A percentile compares a stretch with the other conserved stretches of the same genome.
phyloP scores from a whole-genome alignment of 306 rosid species.

The Quillaja saponaria region DNA sequence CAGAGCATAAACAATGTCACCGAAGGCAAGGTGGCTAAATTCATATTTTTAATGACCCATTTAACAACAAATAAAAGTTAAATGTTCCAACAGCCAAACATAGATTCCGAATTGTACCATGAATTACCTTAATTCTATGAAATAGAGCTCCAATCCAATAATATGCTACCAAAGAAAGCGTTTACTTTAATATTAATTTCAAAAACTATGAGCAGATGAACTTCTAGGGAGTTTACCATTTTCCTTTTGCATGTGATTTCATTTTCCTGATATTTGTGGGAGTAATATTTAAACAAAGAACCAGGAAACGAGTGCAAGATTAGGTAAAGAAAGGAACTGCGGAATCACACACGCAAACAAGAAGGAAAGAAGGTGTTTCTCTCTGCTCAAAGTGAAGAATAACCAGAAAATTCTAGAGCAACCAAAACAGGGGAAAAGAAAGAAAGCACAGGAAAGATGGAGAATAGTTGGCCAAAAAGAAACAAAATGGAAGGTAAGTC shows the following conservation, averaged over 20 bases:
- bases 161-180: conserved; percentile 19
- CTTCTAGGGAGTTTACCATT: conserved; percentile 23
- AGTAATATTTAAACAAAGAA: conserved; percentile 7
- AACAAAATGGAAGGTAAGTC: too few species aligned
- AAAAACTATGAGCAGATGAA: conserved; percentile 29
- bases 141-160: conserved; percentile 27
- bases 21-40: conserved; percentile 29
- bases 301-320: conserved; percentile 9
- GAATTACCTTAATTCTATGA: conserved; percentile 29
- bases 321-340: conserved; percentile 46
- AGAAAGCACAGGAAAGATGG: too few species aligned
- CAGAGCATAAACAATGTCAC: conserved; percentile 41
- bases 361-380: too few species aligned
- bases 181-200: conserved; percentile 31
- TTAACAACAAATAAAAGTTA: conserved; percentile 17
- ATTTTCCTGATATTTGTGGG: conserved; percentile 1
- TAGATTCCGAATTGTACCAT: conserved; percentile 8
- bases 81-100: conserved; percentile 19
- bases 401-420: too few species aligned
- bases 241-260: background rate
- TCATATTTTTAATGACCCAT: conserved; percentile 35
- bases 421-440: too few species aligned
- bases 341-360: background rate
- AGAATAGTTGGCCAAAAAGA: too few species aligned
- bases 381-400: too few species aligned